Percentiles rank a stretch among this genome's conserved stretches.
phyloP scores from a whole-genome alignment of 1,284 basidiomycete species.

The Veloboletus limbatus region DNA sequence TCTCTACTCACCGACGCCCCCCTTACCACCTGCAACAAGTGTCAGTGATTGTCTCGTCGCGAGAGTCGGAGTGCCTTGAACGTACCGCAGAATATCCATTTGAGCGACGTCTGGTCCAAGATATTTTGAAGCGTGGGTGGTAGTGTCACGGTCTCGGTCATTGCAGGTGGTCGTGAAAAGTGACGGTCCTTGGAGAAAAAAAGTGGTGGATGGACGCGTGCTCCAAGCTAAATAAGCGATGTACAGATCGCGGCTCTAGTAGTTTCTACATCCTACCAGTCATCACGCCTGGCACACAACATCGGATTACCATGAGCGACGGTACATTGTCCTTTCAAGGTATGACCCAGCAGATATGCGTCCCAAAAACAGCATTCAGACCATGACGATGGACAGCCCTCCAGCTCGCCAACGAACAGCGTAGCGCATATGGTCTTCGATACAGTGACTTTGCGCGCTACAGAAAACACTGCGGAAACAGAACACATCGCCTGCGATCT shows the following conservation, averaged over 20 bases:
- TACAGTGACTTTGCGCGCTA: constrained; percentile 79
- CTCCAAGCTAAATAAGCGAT: constrained; percentile 20
- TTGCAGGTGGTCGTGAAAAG: constrained; percentile 28
- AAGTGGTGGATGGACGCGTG: constrained; percentile 20
- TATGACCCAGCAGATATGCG: constrained; percentile 20
- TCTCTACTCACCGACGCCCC: constrained; percentile 77
- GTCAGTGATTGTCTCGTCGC: constrained; percentile 11
- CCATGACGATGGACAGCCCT: constrained; percentile 51
- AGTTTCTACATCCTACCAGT: constrained; percentile 29
- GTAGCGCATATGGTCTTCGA: constrained; percentile 86
- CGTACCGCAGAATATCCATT: constrained; percentile 95
- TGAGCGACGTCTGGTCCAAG: constrained; percentile 83
- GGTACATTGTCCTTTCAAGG: constrained; percentile 35
- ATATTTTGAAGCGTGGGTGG: constrained; percentile 86
- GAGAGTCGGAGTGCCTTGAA: constrained; percentile 16
- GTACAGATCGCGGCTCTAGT: neutral
- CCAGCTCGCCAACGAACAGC: constrained; percentile 83
- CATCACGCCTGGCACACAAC: neutral
- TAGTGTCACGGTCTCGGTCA: constrained; percentile 57
- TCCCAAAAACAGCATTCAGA: constrained; percentile 2
- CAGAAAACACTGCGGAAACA: constrained; percentile 88
- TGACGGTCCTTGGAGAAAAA: constrained; percentile 4
- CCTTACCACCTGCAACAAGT: constrained; percentile 75
- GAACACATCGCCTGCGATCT: constrained; percentile 84
- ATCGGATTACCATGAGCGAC: constrained; percentile 26